Base-by-base conservation (phyloP, 1,284 basidiomycete genomes). In the Schizophyllum amplum region DNA sequence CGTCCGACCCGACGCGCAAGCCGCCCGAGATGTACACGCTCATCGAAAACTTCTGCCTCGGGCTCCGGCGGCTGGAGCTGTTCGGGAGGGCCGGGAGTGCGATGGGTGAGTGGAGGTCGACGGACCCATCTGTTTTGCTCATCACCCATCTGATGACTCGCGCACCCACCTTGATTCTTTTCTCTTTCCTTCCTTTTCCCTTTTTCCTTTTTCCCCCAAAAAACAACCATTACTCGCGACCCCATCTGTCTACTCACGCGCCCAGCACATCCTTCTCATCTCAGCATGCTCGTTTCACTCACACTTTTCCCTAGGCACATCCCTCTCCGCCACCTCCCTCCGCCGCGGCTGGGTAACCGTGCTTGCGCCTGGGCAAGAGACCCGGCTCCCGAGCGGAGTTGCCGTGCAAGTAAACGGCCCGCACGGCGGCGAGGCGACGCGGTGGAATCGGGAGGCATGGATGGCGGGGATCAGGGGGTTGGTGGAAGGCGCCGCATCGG, bases 31-130 rank as follows among this genome's bases (percentile, higher is more conserved):
- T 96, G 75, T 95, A 98, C 73, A 87, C 87, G 9, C 80, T 98
- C 26, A 90, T 98, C 66, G 96, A 99, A 71, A 98, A 97, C 72
- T 99, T 99, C 69, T 98, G 96, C 68, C 87, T 97, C 56, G 96
- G 96, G 11, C 83, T 90, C 0, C 87, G 96, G 6, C 84, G 96
- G 0, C 81, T 99, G 22, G 94, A 98, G 69, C 73, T 99, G 9
- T 98, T 96, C 64, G 94, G 92, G n/a, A n/a, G n/a, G n/a, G n/a
- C n/a, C n/a, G n/a, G n/a, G n/a, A n/a, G n/a, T n/a, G n/a, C n/a
- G n/a, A n/a, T n/a, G n/a, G n/a, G n/a, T n/a, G n/a, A n/a, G n/a
- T n/a, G n/a, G n/a, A n/a, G n/a, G n/a, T n/a, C n/a, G n/a, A n/a
- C n/a, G n/a, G n/a, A n/a, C n/a, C n/a, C n/a, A n/a, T n/a, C n/a